Conservation (phyloP, 768 basidiomycete genomes). For the Mycena filopes region DNA sequence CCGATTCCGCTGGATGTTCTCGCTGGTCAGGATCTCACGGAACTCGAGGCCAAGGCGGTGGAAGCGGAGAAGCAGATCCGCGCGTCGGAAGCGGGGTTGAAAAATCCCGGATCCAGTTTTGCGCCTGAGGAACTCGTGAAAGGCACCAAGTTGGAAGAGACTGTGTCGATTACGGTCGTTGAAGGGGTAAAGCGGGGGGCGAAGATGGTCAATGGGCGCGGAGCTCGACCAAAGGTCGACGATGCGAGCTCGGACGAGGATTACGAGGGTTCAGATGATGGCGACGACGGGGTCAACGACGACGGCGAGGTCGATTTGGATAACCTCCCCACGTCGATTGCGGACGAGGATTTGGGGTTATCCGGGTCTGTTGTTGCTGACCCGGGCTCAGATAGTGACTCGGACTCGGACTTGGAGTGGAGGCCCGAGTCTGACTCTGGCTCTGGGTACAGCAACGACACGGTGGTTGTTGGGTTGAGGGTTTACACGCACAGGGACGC, state of each 20-base stretch:
- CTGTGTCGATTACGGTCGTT: neutral
- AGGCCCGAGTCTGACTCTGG: neutral
- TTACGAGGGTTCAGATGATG: neutral
- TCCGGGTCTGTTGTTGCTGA: no score
- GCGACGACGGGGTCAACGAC: neutral
- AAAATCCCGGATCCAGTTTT: neutral
- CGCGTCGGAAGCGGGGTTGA: slow-evolving; percentile 11
- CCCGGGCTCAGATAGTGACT: no score
- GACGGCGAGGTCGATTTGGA: slow-evolving; percentile 21
- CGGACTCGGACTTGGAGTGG: neutral
- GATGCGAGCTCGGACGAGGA: neutral
- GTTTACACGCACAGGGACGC: slow-evolving; percentile 52
- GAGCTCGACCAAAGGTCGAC: neutral
- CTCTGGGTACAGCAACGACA: slow-evolving; percentile 31
- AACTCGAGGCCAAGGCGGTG: slow-evolving; percentile 43
- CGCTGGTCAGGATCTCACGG: slow-evolving; percentile 49
- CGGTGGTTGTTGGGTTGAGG: slow-evolving; percentile 47
- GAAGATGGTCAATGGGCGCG: neutral
- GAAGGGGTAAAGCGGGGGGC: neutral
- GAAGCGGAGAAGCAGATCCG: slow-evolving; percentile 23
- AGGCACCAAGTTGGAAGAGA: neutral
- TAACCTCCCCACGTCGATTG: slow-evolving; percentile 26
- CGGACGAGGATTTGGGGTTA: slow-evolving; percentile 29
- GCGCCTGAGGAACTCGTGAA: no score
- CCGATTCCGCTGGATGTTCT: slow-evolving; percentile 48